A percentile compares a stretch with the other conserved stretches of the same genome.
Evolutionary conservation across 768 basidiomycete genomes (phyloP).

Genomic region (Suillus paluster): DNA sequence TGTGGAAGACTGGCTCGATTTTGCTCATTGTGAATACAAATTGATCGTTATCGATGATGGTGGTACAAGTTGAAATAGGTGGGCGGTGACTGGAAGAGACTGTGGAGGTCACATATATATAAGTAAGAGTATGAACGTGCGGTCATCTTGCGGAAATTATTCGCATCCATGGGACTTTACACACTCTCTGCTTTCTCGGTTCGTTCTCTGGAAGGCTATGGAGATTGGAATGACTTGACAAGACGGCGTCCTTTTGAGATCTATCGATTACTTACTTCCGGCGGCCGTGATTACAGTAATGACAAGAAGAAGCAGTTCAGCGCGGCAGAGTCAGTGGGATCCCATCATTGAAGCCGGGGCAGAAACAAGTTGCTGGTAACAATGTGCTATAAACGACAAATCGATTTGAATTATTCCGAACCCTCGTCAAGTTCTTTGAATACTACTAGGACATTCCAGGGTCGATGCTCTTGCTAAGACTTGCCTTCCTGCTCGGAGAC

Average conservation of each 20-base stretch:
- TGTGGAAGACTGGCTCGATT: slow-evolving; percentile 65
- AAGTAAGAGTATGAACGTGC: neutral
- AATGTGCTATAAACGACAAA: neutral
- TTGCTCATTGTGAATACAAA: slow-evolving; percentile 24
- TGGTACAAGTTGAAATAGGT: neutral
- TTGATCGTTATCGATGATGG: slow-evolving; percentile 12
- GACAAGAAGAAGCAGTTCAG: neutral
- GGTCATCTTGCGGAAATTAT: neutral
- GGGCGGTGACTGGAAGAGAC: neutral
- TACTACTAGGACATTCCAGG: neutral
- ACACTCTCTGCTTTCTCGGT: neutral
- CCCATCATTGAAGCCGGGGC: neutral
- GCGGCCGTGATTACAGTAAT: neutral
- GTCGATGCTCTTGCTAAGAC: neutral
- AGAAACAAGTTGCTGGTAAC: slow-evolving; percentile 1
- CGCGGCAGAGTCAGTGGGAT: neutral
- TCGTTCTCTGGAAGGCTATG: neutral
- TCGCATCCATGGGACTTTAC: slow-evolving; percentile 5
- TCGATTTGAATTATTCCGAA: neutral
- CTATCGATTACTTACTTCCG: neutral
- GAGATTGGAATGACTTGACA: neutral
- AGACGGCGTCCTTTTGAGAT: neutral
- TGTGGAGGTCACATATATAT: slow-evolving; percentile 4
- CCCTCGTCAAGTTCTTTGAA: neutral
- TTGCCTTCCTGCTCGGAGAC: neutral